phyloP scores from a whole-genome alignment of 208 protist species.

The Leishmania braziliensis region DNA sequence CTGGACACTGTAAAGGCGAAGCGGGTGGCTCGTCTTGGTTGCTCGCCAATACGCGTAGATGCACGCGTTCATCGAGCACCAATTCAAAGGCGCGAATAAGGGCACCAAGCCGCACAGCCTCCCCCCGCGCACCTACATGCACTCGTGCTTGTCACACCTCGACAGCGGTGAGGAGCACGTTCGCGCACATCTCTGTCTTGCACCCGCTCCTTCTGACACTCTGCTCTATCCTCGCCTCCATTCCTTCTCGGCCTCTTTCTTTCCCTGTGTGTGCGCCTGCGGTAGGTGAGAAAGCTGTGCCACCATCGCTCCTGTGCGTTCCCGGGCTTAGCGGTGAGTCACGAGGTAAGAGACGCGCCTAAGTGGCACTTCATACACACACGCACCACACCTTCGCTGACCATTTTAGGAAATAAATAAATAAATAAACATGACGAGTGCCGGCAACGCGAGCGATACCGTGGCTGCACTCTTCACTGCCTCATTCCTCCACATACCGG shows the following conservation, averaged over 20 bases:
- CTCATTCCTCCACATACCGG: background rate
- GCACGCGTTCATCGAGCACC: background rate
- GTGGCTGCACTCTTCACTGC: background rate
- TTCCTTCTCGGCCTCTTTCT: background rate
- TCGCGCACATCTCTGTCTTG: background rate
- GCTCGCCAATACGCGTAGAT: background rate
- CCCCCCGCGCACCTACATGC: background rate
- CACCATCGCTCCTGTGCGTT: background rate
- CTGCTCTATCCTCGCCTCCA: background rate
- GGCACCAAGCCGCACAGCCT: background rate
- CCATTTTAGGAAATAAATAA: background rate
- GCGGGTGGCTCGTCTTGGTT: background rate
- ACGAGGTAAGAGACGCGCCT: background rate
- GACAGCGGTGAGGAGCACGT: background rate
- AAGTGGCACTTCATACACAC: background rate
- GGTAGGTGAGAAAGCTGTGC: background rate
- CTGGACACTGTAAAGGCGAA: background rate
- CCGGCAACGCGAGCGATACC: background rate
- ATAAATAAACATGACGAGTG: background rate
- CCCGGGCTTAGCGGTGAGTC: background rate
- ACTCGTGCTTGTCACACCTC: background rate
- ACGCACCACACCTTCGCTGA: background rate
- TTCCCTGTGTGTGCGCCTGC: background rate
- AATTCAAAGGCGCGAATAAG: background rate
- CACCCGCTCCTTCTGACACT: too few species aligned